Evolutionary conservation across 78 protist species (phyloP), one percentile per base, ranked within the genome.

Genomic region (Polysphondylium violaceum): DNA sequence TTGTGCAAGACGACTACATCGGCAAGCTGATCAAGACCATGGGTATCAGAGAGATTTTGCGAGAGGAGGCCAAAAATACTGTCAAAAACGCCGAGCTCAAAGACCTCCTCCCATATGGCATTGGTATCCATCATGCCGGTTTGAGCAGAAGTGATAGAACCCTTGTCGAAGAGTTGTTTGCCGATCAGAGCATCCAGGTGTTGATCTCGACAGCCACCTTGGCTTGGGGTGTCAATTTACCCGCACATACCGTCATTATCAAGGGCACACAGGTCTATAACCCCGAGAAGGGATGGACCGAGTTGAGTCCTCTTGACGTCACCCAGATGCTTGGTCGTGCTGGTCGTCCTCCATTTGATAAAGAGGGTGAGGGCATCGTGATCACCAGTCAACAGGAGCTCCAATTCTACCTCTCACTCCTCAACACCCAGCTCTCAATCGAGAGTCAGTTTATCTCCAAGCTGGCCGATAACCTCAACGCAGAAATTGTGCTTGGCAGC

Each of bases 141-240:
- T 58, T 99, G 93, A 17, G 72, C 33, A 73, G 98, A 21, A 67
- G 23, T 23, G 98, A 96, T 88, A 94, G 98, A 35, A 25, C 64
- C 2, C 78, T 95, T 3, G 99, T 98, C 19, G 99, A 99, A 74
- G 97, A 96, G 16, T 86, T 98, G 33, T 99, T 98, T 60, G 95
- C 85, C 9, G 98, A 88, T 27, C 61, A 96, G 19, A 97, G 94
- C 86, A 36, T 98, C n/a, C 96, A 96, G 73, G 98, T 98, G 23
- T 94, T 99, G 12, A 96, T 98, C 44, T 95, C 98, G 9, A 99
- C 99, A 0, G 97, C 99, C 17, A 99, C 99, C 17, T 95, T 99
- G 16, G 99, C 99, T 8, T 99, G 99, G 99, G 99, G 99, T 55
- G 99, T 99, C 43, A 99, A 99, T 95, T 81, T 99, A 21, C 99